phyloP scores from a whole-genome alignment of 2,329 filamentous ascomycete genomes.

The Penicillium brasilianum region DNA sequence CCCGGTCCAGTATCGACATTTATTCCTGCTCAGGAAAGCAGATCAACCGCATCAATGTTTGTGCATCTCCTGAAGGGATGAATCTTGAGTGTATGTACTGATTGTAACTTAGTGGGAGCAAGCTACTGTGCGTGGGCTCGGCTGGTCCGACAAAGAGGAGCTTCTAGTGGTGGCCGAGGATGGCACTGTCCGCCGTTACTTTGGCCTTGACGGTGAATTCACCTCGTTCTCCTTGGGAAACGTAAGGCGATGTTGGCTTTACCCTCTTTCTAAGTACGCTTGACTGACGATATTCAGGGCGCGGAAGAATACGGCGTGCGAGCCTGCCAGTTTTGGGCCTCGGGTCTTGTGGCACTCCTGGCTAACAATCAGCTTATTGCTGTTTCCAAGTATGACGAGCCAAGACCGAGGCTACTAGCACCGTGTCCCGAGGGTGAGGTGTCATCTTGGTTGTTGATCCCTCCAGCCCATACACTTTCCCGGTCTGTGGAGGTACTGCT shows the following conservation, averaged over 20 bases:
- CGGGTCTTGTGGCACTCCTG: slow-evolving; percentile 90
- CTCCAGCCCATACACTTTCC: slow-evolving; percentile 85
- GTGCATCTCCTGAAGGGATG: slow-evolving; percentile 18
- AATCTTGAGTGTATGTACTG: neutral
- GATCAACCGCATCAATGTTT: slow-evolving; percentile 74
- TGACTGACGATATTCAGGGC: slow-evolving; percentile 54
- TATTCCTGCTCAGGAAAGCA: slow-evolving; percentile 92
- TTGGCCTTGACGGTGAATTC: slow-evolving; percentile 93
- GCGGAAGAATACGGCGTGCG: slow-evolving; percentile 86
- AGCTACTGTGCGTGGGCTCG: slow-evolving; percentile 81
- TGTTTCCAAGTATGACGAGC: slow-evolving; percentile 89
- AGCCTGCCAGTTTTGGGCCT: slow-evolving; percentile 88
- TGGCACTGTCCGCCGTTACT: slow-evolving; percentile 86
- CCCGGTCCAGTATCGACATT: slow-evolving; percentile 87
- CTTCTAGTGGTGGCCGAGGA: slow-evolving; percentile 87
- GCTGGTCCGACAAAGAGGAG: slow-evolving; percentile 96
- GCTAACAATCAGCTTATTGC: slow-evolving; percentile 85
- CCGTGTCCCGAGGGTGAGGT: slow-evolving; percentile 77
- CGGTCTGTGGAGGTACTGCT: slow-evolving; percentile 91
- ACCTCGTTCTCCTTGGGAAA: slow-evolving; percentile 91
- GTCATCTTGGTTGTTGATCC: slow-evolving; percentile 85
- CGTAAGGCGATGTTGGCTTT: slow-evolving; percentile 43
- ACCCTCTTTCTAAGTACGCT: too few relatives aligned
- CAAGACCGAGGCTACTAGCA: slow-evolving; percentile 81
- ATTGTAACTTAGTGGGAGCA: slow-evolving; percentile 73